Evolutionary conservation across 768 basidiomycete species (phyloP).

Genomic region (Trametes elegans): DNA sequence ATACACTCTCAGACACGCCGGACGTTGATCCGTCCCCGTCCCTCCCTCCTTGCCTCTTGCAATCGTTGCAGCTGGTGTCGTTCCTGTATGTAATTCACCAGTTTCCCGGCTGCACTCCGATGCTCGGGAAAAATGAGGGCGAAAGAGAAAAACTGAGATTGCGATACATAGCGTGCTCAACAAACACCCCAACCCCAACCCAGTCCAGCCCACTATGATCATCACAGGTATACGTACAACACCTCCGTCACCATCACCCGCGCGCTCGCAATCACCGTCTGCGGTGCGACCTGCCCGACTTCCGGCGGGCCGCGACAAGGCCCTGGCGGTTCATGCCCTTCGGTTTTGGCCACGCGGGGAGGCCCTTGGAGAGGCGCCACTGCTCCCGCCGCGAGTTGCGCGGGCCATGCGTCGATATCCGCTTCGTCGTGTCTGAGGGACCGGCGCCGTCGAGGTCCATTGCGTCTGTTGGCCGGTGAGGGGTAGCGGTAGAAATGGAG

Average conservation of each 20-base stretch:
- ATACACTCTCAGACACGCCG: background rate
- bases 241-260: too few species aligned
- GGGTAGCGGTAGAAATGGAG: background rate
- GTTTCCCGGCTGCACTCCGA: background rate
- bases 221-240: background rate
- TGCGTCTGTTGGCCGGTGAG: conserved; percentile 33
- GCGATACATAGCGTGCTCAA: background rate
- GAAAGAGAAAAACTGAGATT: background rate
- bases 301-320: conserved; percentile 53
- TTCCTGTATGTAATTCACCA: too few species aligned
- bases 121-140: background rate
- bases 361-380: conserved; percentile 81
- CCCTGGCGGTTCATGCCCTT: conserved; percentile 70
- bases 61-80: conserved; percentile 8
- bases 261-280: conserved; percentile 47
- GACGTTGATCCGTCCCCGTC: background rate
- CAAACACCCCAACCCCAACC: background rate
- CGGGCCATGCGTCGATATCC: conserved; percentile 80
- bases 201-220: background rate
- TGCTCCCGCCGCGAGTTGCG: conserved; percentile 74
- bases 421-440: conserved; percentile 28
- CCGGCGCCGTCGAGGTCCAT: conserved; percentile 52
- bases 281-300: conserved; percentile 68
- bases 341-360: conserved; percentile 48
- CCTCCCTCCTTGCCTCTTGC: background rate